Base-by-base conservation (phyloP, 169 alveolate genomes). In the Plasmodium knowlesi region DNA sequence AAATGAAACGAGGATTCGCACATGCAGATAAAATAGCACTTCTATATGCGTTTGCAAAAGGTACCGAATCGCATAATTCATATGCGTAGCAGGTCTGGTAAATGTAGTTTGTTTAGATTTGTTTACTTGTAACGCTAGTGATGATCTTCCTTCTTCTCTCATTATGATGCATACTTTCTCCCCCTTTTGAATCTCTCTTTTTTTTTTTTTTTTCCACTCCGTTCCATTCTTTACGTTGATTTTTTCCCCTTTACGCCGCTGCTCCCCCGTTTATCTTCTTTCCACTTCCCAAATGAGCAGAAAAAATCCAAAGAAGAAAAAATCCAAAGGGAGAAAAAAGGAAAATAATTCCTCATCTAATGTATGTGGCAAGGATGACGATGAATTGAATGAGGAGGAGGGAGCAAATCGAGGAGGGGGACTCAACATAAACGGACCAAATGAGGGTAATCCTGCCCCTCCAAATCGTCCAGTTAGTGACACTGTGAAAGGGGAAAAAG, bases 271-370 rank as follows among this genome's bases (percentile, higher is more conserved):
- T 82, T 22, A 12, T 22, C 10, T 82, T 30, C 10, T 46, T 80
- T 30, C 37, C 12, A 16, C 41, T 41, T 82, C 25, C 72, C 90
- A 57, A 82, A 82, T 82, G 90, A 57, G 34, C 79, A 82, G 30
- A 57, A 82, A 57, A 16, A 19, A 28, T 67, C 43, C 28, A 82
- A 82, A 82, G 41, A 82, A 57, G 79, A 61, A 82, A 57, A 82
- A 82, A 54, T 73, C 37, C 32, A 82, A 57, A 19, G 79, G 90
- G 43, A 82, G 71, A 82, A 82, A 82, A 82, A 82, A 25, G 19
- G 53, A 22, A 5, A 82, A 53, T 14, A 82, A 54, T 57, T 82
- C 80, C 32, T 32, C 37, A 30, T 82, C 41, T 16, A 82, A 82
- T 82, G 37, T 22, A 82, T 54, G 25, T 46, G 72, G 28, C 14